phyloP scores from a whole-genome alignment of 2,329 filamentous ascomycete species.

The Ceratocystiopsis minuta region DNA sequence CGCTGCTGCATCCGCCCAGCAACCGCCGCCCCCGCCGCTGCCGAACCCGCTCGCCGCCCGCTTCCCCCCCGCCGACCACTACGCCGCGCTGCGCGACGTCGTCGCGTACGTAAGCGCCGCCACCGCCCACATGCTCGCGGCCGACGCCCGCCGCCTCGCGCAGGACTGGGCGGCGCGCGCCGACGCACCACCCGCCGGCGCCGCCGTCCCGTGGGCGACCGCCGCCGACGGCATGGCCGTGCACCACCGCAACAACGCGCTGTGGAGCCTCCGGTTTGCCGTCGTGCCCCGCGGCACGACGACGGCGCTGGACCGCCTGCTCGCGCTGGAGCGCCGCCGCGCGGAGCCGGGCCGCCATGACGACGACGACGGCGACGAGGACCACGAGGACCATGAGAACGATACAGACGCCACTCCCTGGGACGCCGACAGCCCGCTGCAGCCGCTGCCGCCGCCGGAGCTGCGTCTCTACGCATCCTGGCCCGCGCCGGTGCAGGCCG shows the following conservation, averaged over 20 bases:
- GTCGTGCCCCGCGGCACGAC: conserved; percentile 7
- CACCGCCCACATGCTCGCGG: conserved; percentile 1
- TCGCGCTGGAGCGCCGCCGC: background rate
- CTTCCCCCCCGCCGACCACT: conserved; percentile 27
- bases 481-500: background rate
- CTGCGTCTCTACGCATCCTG: conserved; percentile 9
- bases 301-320: conserved; percentile 1
- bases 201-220: conserved; percentile 13
- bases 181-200: conserved; percentile 18
- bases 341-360: background rate
- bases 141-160: too few relatives aligned
- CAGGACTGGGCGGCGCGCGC: conserved; percentile 21
- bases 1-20: too few relatives aligned
- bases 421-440: conserved; percentile 16
- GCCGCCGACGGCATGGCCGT: conserved; percentile 5
- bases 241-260: conserved; percentile 9
- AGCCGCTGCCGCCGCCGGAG: conserved; percentile 2
- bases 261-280: conserved; percentile 16
- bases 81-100: conserved; percentile 25
- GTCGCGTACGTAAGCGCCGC: conserved; percentile 28
- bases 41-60: conserved; percentile 18
- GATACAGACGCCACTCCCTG: conserved; percentile 21
- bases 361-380: background rate
- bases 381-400: conserved; percentile 15
- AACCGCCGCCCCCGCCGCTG: background rate